Evolutionary conservation across 2,329 filamentous ascomycete species (phyloP), one percentile per base, ranked within the genome.

Genomic region (Geosmithia flava): DNA sequence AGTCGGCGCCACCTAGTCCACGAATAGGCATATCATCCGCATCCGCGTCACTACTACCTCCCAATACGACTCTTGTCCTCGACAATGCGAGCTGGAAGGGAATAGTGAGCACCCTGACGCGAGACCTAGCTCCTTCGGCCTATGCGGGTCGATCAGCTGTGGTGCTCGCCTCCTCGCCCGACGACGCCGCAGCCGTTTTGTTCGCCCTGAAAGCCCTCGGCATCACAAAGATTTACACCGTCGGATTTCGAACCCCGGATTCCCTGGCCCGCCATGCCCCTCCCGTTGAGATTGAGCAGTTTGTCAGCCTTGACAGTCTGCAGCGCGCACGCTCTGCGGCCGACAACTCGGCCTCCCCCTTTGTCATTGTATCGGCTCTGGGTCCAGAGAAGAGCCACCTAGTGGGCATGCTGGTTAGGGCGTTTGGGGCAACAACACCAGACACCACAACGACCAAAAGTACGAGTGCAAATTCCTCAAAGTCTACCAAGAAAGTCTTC

Each of bases 41-140:
- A 4, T 41, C 53, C 6, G 55, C 54, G 2, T 50, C 55, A 3
- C 46, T 48, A n/a, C 55, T 76, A 3, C 62, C 73, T 2, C 66
- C 72, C 11, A 74, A 70, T 47, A 72, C 74, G 0, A 68, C 69
- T 5, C 76, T 91, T 41, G 69, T 90, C 16, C 84, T 88, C 44
- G 87, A 93, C 56, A 94, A 94, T 55, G 84, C 86, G 11, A 81
- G 81, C 15, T 93, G 87, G 86, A 88, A 87, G 62, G 87, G 87
- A 1, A 91, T 94, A 49, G 74, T 88, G 45, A 84, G 85, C 47
- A 89, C 87, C 1, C 69, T 94, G 50, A 93, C 83, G 3, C 77
- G 85, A 20, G 87, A 94, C 56, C 81, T 90, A 54, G 85, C 89
- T 0, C 87, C 87, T 0, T 89, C 85, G 4, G 87, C 87, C 1